Base-by-base conservation (phyloP, 1,139 yeast genomes). In the Arxiozyma bovina region DNA sequence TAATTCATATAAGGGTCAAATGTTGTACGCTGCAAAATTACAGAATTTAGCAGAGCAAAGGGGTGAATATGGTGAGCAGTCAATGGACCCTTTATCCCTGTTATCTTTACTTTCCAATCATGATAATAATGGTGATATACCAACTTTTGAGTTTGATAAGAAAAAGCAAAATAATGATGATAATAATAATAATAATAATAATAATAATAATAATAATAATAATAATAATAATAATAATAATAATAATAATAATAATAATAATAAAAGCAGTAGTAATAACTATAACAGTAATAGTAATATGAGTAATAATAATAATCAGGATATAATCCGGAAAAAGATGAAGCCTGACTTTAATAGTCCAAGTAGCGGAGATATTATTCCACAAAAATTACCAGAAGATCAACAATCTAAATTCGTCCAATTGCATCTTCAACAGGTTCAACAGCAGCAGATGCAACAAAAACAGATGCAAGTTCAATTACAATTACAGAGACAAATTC, bases 1-100 rank as follows among this genome's bases (percentile, higher is more conserved):
- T 80, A 78, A 53, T 77, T 79, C 46, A 38, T 64, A 75, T 60
- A 77, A 75, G 58, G 74, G 75, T 54, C 68, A 74, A 43, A 73
- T 78, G 48, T 71, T 75, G 58, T 73, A 72, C 46, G 73, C 74
- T 25, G 75, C 75, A 0, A 69, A 70, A 54, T 59, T 67, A 43
- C 73, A 70, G 54, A 66, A 62, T 50, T 55, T 63, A 42, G 63
- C 65, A 12, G 70, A 64, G 52, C 66, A 64, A 52, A 59, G 61
- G 25, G 69, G 68, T 2, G 65, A 63, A 20, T 61, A 58, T 40
- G 58, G 58, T 21, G 54, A 55, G 45, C 66, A 63, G 41, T 53
- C 56, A 11, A 56, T 60, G 30, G 64, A 63, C 43, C 65, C 66
- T 15, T 50, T 57, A 53, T 20, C 42, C n/a, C 18, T 49, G 9